Base-by-base conservation (phyloP, 352 stramenopile species). In the Globisporangium emineosum region DNA sequence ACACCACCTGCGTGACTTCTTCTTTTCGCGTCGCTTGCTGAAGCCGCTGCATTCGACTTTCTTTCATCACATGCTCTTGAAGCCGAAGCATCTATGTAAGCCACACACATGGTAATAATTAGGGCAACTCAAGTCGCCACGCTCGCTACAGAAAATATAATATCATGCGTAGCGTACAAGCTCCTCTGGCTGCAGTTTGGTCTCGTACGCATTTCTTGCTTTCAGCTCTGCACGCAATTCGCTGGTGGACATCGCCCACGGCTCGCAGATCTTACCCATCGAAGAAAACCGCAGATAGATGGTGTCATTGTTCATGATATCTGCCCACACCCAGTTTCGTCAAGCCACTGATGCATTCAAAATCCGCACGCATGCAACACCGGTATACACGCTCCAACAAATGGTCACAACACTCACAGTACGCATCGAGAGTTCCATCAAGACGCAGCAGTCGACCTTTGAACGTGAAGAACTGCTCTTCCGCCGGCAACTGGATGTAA, bases 171-270 rank as follows among this genome's bases (percentile, higher is more conserved):
- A 55, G n/a, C 67, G 62, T 59, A 88, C 79, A 49, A 92, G 72
- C 45, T 92, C 70, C 40, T 92, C 81, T 4, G 83, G 83, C 60
- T 86, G 79, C 53, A 88, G 62, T 17, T 88, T 88, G 30, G 78
- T 62, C 54, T 83, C 70, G 69, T 92, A 93, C 2, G 79, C 79
- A 19, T 82, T 73, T 13, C 81, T 73, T 19, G 66, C 59, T 42
- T 86, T 77, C 5, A 93, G 71, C 45, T 90, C 81, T 9, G 73
- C 51, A 1, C 81, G 78, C 9, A 93, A 65, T 33, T 93, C 83
- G 57, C 81, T 93, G 15, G 81, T 90, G 19, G 81, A 90, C 81
- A 93, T 89, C 6, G 81, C 83, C 75, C 79, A 93, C 10, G 83
- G 79, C 45, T 89, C 81, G 29, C 70, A 81, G 35, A 93, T 78